These are phyloP conservation scores for Reutealis trisperma DNA, from an alignment of 345 rosid species.

Conservation along the genomic window DNA sequence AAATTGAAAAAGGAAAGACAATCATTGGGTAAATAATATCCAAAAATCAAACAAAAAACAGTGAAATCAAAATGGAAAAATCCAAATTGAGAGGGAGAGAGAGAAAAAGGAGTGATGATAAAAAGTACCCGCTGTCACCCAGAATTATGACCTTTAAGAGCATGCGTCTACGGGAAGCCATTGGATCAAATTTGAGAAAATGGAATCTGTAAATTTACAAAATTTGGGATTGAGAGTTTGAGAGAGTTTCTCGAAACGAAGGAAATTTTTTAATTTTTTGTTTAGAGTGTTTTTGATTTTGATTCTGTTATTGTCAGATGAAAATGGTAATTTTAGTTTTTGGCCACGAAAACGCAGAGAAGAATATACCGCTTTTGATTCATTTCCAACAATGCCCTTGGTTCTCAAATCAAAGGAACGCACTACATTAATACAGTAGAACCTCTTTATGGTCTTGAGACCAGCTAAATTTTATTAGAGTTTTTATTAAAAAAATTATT, in stretches of 20 bases:
- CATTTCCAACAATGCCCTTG: no score
- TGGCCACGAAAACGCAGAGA: no score
- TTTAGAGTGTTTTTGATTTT: background rate
- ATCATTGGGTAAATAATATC: background rate
- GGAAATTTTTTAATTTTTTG: no score
- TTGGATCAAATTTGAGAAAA: conserved; percentile 11
- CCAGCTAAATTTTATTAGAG: no score
- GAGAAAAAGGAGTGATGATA: background rate
- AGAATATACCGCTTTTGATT: no score
- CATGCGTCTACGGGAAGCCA: conserved; percentile 84
- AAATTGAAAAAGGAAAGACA: background rate
- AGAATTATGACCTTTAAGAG: conserved; percentile 83
- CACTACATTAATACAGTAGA: no score
- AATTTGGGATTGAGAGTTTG: background rate
- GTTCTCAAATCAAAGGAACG: no score
- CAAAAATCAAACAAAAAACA: background rate
- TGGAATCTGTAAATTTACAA: background rate
- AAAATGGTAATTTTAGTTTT: no score
- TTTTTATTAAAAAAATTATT: no score
- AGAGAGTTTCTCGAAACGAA: background rate
- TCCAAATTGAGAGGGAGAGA: background rate
- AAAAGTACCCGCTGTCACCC: conserved; percentile 76
- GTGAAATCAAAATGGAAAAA: background rate
- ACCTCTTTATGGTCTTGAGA: no score
- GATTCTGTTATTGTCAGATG: no score